Evolutionary conservation across 2,329 filamentous ascomycete genomes (phyloP).

Genomic region (Scortechinia acanthostroma): DNA sequence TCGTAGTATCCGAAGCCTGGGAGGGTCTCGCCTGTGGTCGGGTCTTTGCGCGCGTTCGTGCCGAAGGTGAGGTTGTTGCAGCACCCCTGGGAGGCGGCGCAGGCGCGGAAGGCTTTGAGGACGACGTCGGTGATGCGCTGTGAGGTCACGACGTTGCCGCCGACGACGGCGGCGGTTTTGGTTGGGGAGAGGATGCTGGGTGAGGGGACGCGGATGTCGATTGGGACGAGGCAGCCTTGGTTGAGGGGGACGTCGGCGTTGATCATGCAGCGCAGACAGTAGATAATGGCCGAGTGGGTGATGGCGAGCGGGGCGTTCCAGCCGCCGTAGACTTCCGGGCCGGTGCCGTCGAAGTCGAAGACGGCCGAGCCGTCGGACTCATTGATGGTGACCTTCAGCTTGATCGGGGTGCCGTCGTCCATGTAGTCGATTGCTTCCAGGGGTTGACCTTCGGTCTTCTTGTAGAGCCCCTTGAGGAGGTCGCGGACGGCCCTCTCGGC

Average conservation of each 20-base stretch:
- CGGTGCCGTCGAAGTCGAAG: constrained; percentile 26
- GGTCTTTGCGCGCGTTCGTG: not conserved
- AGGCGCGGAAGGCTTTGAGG: constrained; percentile 8
- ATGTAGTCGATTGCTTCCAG: constrained; percentile 19
- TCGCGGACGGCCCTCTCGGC: constrained; percentile 25
- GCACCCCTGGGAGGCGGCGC: constrained; percentile 10
- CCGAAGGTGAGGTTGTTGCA: constrained; percentile 7
- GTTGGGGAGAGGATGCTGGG: constrained; percentile 22
- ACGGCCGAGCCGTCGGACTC: constrained; percentile 16
- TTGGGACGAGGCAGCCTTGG: constrained; percentile 24
- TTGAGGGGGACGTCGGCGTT: constrained; percentile 26
- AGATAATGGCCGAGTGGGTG: constrained; percentile 27
- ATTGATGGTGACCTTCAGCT: constrained; percentile 19
- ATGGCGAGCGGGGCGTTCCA: constrained; percentile 25
- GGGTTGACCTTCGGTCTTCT: constrained; percentile 10
- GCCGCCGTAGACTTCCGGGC: constrained; percentile 22
- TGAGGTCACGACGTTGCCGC: not conserved
- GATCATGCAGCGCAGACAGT: constrained; percentile 24
- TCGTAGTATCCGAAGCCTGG: constrained; percentile 24
- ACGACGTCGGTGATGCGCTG: constrained; percentile 13
- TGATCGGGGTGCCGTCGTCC: constrained; percentile 25
- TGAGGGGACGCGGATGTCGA: constrained; percentile 19
- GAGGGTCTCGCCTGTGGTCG: not conserved
- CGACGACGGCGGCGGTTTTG: constrained; percentile 17
- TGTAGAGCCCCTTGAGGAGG: constrained; percentile 10